Evolutionary conservation across 805 yeast species (phyloP), one percentile per base, ranked within the genome.

Genomic region (Starmerella vaccinii): DNA sequence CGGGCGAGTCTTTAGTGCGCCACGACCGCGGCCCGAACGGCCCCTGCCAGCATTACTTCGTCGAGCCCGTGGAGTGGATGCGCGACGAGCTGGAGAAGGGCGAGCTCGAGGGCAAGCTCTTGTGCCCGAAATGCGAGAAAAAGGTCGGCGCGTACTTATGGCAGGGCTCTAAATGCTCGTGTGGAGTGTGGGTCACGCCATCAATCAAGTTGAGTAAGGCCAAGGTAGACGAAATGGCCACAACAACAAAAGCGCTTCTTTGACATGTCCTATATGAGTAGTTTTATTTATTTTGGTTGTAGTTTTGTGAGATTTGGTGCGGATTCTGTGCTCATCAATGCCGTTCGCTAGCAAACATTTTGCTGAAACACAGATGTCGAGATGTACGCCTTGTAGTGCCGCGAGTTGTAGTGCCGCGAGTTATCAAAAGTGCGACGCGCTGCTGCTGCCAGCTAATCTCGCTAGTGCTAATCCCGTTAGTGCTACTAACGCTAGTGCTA

Each of bases 151-250:
- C 86, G 0, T 92, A 88, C 64, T 78, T 81, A 55, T 92, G 98
- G 98, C 84, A 81, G 61, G 98, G 98, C 0, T 79, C 90, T 1
- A 71, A 95, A 59, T 92, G 98, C 65, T 79, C 92, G 51, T 92
- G 98, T 66, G 97, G 97, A 2, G 79, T 78, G 59, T 92, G 98
- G 98, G 81, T 90, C 73, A 76, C 86, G 9, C 98, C 98, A 0
- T 94, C 95, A 1, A 75, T 92, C 53, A 86, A 84, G 64, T 66
- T 92, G 49, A 88, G 81, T 64, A 71, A 80, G 26, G 82, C 88
- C 6, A 84, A 85, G 63, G 90, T 86, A 5, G 97, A 90, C 63
- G 77, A 78, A 53, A 71, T 80, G 60, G 49, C 51, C 30, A 37
- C 39, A 8, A 45, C 46, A 12, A 9, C 52, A 18, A 26, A 32